A percentile compares a stretch with the other conserved stretches of the same genome.
Conservation (phyloP, 352 stramenopile species). For the Pythium pyrilobum region DNA sequence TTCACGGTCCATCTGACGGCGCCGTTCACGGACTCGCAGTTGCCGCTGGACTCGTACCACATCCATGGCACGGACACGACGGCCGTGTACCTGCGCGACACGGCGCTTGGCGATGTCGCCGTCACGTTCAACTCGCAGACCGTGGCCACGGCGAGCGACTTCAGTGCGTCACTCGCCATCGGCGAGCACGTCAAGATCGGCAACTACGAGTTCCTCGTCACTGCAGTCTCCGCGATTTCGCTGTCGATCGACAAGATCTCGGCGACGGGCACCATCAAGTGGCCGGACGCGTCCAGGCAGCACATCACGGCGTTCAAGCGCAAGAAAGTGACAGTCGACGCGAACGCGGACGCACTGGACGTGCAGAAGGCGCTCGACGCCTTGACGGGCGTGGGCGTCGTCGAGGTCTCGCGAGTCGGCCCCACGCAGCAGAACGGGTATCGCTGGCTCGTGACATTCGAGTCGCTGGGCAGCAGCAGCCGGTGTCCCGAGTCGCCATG, state of each 20-base stretch:
- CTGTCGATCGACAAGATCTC: slow-evolving; percentile 36
- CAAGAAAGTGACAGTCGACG: slow-evolving; percentile 58
- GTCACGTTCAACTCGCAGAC: slow-evolving; percentile 27
- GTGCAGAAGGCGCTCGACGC: slow-evolving; percentile 37
- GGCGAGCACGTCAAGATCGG: slow-evolving; percentile 62
- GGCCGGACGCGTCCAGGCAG: slow-evolving; percentile 26
- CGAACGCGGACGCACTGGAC: slow-evolving; percentile 44
- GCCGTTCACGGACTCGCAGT: slow-evolving; percentile 57
- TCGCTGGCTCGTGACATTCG: slow-evolving; percentile 62
- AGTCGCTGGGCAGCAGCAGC: slow-evolving; percentile 45
- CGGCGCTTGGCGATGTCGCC: slow-evolving; percentile 53
- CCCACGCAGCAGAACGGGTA: slow-evolving; percentile 55
- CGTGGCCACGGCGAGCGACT: slow-evolving; percentile 44
- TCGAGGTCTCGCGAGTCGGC: slow-evolving; percentile 51
- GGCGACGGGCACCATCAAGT: slow-evolving; percentile 19
- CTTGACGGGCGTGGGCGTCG: slow-evolving; percentile 46
- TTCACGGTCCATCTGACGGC: slow-evolving; percentile 63
- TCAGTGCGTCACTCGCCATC: slow-evolving; percentile 24
- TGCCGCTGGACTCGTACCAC: slow-evolving; percentile 69
- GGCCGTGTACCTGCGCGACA: slow-evolving; percentile 48
- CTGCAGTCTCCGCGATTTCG: slow-evolving; percentile 15
- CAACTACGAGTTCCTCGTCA: slow-evolving; percentile 37
- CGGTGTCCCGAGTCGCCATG: slow-evolving; percentile 55
- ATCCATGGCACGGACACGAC: slow-evolving; percentile 32
- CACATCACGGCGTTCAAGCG: slow-evolving; percentile 63